Conservation (phyloP, 2,329 filamentous ascomycete species). For the Sclerotinia nivalis region DNA sequence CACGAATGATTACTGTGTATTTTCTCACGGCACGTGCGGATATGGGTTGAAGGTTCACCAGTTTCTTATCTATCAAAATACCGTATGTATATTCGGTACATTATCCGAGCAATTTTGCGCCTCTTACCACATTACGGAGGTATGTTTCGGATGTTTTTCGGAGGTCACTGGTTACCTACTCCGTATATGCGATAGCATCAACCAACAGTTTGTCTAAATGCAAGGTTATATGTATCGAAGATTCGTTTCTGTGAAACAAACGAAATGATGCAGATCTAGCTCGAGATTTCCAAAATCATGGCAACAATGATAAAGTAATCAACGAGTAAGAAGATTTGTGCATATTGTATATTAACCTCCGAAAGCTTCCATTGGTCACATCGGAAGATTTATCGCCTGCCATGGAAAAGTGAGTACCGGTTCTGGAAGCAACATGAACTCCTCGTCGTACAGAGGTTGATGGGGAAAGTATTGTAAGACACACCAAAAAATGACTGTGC, state of each 20-base stretch:
- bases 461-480: too few relatives aligned
- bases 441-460: too few relatives aligned
- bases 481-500: too few relatives aligned
- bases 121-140: not conserved
- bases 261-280: conserved; percentile 21
- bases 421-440: conserved; percentile 14
- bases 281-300: not conserved
- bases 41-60: conserved; percentile 7
- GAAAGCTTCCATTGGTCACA: conserved; percentile 10
- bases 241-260: conserved; percentile 14
- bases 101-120: conserved; percentile 1
- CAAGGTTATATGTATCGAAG: conserved; percentile 1
- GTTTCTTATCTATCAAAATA: conserved; percentile 9
- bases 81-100: not conserved
- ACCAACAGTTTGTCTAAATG: not conserved
- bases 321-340: conserved; percentile 9
- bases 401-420: conserved; percentile 7
- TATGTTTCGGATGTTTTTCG: conserved; percentile 2
- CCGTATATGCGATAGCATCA: not conserved
- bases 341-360: conserved; percentile 7
- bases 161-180: not conserved
- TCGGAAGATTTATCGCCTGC: conserved; percentile 10
- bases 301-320: not conserved
- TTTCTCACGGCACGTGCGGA: not conserved
- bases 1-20: not conserved